A percentile compares a stretch with the other conserved stretches of the same genome.
Conservation (phyloP, 257 asterid genomes). For the Thymus mandschuricus region DNA sequence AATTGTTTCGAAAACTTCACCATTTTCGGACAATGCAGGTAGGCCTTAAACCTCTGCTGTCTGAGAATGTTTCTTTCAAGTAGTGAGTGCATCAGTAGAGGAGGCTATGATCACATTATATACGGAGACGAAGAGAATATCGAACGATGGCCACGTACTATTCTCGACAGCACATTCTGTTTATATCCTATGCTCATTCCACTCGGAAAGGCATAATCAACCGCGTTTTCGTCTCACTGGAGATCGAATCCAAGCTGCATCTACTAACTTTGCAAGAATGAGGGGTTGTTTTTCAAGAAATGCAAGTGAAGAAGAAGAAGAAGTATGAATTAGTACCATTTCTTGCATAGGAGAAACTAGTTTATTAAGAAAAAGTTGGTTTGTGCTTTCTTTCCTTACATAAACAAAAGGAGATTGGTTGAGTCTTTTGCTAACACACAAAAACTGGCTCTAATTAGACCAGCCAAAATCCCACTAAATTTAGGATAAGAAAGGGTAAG, state of each 20-base stretch:
- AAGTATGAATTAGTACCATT: slow-evolving; percentile 1
- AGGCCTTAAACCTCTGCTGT: slow-evolving; percentile 1
- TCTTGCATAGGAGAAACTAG: background rate
- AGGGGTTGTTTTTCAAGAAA: slow-evolving; percentile 3
- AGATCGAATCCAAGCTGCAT: background rate
- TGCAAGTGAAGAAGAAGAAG: background rate
- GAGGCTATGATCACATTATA: slow-evolving; percentile 42
- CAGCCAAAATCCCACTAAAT: slow-evolving; percentile 54
- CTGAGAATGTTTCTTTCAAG: slow-evolving; percentile 3
- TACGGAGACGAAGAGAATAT: slow-evolving; percentile 57
- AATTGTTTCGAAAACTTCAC: slow-evolving; percentile 92
- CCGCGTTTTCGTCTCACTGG: slow-evolving; percentile 31
- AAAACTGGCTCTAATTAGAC: slow-evolving; percentile 47
- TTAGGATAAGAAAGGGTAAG: slow-evolving; percentile 39
- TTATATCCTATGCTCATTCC: slow-evolving; percentile 69
- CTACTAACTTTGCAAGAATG: background rate
- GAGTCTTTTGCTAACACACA: slow-evolving; percentile 34
- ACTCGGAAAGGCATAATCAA: slow-evolving; percentile 41
- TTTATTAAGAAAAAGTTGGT: background rate
- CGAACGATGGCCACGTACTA: slow-evolving; percentile 15
- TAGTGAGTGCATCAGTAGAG: slow-evolving; percentile 28
- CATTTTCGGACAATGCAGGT: slow-evolving; percentile 42
- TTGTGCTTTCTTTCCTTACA: slow-evolving; percentile 12
- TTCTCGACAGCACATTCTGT: slow-evolving; percentile 73
- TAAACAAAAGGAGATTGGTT: slow-evolving; percentile 21